phyloP scores from a whole-genome alignment of 345 rosid genomes.

The Eucalyptus shirleyi region DNA sequence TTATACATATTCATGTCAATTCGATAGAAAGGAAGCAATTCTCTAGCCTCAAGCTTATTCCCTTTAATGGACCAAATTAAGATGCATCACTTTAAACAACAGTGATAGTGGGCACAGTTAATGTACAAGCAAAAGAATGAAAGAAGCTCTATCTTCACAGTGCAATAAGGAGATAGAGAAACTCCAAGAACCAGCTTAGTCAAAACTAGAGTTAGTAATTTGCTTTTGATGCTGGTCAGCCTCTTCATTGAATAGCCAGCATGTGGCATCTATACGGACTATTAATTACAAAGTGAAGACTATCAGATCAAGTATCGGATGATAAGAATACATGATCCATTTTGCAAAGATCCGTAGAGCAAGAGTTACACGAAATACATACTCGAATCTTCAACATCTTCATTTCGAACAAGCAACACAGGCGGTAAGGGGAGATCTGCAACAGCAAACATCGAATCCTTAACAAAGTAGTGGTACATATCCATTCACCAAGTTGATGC shows the following conservation, averaged over 20 bases:
- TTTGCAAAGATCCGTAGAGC: not conserved
- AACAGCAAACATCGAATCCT: not conserved
- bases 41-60: not conserved
- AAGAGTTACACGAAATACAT: not conserved
- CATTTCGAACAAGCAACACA: conserved; percentile 54
- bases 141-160: not conserved
- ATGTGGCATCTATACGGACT: not conserved
- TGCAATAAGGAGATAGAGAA: not conserved
- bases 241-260: not conserved
- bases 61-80: not conserved
- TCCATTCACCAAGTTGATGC: not conserved
- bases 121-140: not conserved
- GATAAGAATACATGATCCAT: not conserved
- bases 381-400: conserved; percentile 93
- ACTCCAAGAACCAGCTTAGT: not conserved
- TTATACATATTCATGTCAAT: not conserved
- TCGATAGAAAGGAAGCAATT: not conserved
- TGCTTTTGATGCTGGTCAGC: not conserved
- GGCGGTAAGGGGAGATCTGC: conserved; percentile 86
- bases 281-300: not conserved
- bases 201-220: not conserved
- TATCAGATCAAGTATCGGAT: not conserved
- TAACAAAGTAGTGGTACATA: not conserved
- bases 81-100: not conserved
- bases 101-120: not conserved